Percentiles rank a stretch among this genome's conserved stretches.
phyloP scores from a whole-genome alignment of 2,329 filamentous ascomycete species.

The Colletotrichum euphorbiae region DNA sequence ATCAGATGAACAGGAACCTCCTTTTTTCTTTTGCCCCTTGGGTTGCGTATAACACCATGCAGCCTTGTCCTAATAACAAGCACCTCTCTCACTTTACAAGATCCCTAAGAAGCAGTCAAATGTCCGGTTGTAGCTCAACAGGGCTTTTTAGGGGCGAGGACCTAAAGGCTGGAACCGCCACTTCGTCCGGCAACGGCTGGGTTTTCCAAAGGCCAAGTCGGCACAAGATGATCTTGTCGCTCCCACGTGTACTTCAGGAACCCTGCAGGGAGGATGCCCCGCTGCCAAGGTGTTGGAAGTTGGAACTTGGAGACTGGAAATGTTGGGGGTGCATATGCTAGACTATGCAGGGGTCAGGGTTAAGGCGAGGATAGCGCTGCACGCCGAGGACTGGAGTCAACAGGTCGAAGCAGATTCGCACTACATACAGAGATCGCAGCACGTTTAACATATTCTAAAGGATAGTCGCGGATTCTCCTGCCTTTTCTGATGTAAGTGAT shows the following conservation, averaged over 20 bases:
- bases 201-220: too few species aligned
- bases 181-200: too few species aligned
- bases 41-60: not conserved
- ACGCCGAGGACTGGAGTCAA: too few species aligned
- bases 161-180: too few species aligned
- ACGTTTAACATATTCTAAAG: too few species aligned
- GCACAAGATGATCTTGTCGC: too few species aligned
- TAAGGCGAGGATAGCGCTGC: not conserved
- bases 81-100: not conserved
- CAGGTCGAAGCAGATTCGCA: too few species aligned
- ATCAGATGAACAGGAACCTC: not conserved
- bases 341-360: slow-evolving; percentile 9
- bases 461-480: too few species aligned
- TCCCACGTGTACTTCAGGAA: slow-evolving; percentile 20
- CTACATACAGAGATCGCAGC: too few species aligned
- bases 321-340: not conserved
- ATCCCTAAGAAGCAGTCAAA: not conserved
- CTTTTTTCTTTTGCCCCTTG: not conserved
- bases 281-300: slow-evolving; percentile 18
- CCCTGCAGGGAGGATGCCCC: slow-evolving; percentile 25
- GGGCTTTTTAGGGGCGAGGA: not conserved
- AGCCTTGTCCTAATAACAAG: slow-evolving; percentile 2
- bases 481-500: too few species aligned
- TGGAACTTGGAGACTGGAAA: slow-evolving; percentile 1
- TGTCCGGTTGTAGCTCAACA: not conserved